Conservation (phyloP, 73 alveolate species). For the Symbiodinium pilosum region DNA sequence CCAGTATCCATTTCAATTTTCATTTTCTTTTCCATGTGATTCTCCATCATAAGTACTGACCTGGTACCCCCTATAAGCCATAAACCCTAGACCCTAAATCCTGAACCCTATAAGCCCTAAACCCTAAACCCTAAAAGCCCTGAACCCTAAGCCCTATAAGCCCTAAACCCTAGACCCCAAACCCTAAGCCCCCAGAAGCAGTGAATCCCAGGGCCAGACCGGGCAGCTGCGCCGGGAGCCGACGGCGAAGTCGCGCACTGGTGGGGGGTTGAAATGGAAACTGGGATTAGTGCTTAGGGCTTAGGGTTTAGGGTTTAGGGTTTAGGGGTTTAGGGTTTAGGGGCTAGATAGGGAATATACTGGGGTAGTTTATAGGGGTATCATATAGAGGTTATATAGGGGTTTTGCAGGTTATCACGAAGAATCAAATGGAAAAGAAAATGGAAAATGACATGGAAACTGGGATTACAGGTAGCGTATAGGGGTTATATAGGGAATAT, state of each 20-base stretch:
- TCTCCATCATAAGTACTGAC: no score
- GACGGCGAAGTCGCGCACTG: constrained; percentile 80
- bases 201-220: background rate
- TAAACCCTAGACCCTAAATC: background rate
- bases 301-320: background rate
- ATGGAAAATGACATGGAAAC: no score
- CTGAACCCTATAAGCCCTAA: background rate
- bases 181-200: background rate
- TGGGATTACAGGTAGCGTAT: no score
- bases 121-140: background rate
- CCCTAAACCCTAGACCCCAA: background rate
- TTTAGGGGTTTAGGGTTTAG: background rate
- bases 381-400: no score
- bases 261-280: background rate
- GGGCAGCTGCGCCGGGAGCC: constrained; percentile 70
- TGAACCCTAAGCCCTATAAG: background rate
- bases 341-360: no score
- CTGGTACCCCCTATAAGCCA: no score
- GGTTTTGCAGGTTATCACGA: no score
- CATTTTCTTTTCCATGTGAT: no score
- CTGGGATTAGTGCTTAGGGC: background rate
- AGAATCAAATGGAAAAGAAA: no score
- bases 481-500: no score
- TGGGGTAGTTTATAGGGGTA: no score
- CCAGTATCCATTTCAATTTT: no score